Evolutionary conservation across 768 basidiomycete species (phyloP), one percentile per base, ranked within the genome.

Genomic region (Tephrocybe sp.): DNA sequence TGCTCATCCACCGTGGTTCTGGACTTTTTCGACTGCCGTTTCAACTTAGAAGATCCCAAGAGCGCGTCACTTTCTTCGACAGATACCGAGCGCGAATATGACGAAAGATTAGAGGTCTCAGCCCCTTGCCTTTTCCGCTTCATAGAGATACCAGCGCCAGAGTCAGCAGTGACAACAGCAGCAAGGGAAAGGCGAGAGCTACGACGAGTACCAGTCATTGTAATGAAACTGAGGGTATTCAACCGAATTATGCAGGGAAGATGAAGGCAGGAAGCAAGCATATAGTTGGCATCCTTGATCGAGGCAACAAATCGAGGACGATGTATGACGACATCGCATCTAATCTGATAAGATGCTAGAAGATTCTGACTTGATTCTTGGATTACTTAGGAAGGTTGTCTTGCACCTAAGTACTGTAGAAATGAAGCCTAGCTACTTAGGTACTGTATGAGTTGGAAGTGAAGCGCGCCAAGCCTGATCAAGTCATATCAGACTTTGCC

Each of bases 101-200:
- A n/a, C 5, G 38, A 22, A 6, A 32, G 17, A 17, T 11, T 22
- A 12, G 14, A 35, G 12, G 30, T n/a, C 16, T 40, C 50, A 7
- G 5, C 12, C 16, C 33, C 39, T 39, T 31, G 17, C 8, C 32
- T 45, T 6, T 40, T 22, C 12, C 38, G 44, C 30, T 51, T 40
- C 2, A 11, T 11, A 39, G 10, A 14, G n/a, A 20, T 5, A 13
- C 4, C 2, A 17, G 31, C 51, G 51, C 51, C 51, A 52, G 39
- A 48, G 32, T 52, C 51, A 19, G 35, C 17, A 11, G 20, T n/a
- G 14, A 20, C 26, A 14, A 33, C 20, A 36, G 39, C 30, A 16
- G 39, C 36, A 14, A 47, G 48, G 43, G 51, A 51, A 19, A 53
- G 36, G n/a, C 56, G 56, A 31, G 45, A 23, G 34, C 56, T 57